Evolutionary conservation across 1,284 basidiomycete genomes (phyloP).

Genomic region (Cryptococcus hybrid): DNA sequence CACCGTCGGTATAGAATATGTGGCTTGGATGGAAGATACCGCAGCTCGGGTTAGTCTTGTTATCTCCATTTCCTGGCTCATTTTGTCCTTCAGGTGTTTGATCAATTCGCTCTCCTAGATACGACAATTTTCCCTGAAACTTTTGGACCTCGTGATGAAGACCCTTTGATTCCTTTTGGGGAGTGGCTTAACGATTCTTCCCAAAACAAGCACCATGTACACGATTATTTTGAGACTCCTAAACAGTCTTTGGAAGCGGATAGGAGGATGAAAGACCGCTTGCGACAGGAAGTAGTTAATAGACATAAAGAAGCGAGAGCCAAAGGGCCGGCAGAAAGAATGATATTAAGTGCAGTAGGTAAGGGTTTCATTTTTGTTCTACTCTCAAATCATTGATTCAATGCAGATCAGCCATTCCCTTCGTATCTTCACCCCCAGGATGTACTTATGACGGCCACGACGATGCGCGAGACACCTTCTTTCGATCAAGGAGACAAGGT

Average conservation of each 20-base stretch:
- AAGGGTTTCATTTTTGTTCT: not conserved
- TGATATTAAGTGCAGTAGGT: not conserved
- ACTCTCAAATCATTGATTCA: too few relatives aligned
- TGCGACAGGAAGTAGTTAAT: not conserved
- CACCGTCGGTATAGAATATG: constrained; percentile 1
- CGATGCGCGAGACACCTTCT: constrained; percentile 3
- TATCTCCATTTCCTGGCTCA: not conserved
- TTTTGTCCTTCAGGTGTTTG: not conserved
- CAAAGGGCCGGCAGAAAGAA: not conserved
- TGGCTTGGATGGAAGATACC: constrained; percentile 4
- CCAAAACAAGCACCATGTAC: not conserved
- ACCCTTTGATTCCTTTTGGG: not conserved
- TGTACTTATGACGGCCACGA: constrained; percentile 3
- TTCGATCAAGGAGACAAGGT: not conserved
- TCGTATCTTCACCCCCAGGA: not conserved
- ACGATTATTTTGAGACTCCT: not conserved
- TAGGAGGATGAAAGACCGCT: not conserved
- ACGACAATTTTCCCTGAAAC: not conserved
- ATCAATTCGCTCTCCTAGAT: not conserved
- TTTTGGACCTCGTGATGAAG: constrained; percentile 1
- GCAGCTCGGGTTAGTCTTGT: not conserved
- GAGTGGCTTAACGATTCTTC: not conserved
- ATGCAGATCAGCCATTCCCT: not conserved
- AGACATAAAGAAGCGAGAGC: constrained; percentile 1
- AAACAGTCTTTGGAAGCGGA: not conserved